Evolutionary conservation across 208 protist genomes (phyloP), one percentile per base, ranked within the genome.

Genomic region (Kentomonas sorsogonicus): DNA sequence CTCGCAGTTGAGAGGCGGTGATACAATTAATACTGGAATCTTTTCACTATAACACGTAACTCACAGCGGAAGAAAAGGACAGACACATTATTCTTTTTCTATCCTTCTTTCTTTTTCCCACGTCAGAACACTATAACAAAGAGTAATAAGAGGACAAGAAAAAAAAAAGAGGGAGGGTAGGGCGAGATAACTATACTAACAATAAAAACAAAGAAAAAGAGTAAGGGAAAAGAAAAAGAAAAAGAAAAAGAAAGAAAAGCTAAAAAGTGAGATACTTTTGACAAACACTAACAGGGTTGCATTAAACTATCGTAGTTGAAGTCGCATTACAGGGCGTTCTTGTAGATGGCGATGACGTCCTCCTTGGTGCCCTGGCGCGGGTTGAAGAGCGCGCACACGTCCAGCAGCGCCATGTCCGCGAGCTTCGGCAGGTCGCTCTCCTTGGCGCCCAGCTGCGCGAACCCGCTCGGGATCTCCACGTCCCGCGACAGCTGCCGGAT

Each of bases 381-480:
- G 73, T 85, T 85, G 45, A 76, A 72, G n/a, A 27, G n/a, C 5
- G 69, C 65, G 65, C 72, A 79, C 43, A 80, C 55, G 54, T 85
- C 77, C 48, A 60, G 36, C 48, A 77, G 63, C 16, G 79, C 79
- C 30, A 60, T 52, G 1, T 77, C 69, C 3, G 78, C 78, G 39
- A 86, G 67, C 46, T n/a, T n/a, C n/a, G n/a, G n/a, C n/a, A n/a
- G n/a, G n/a, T n/a, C n/a, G n/a, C 69, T 18, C 62, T 84, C 77
- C 57, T 75, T 63, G 46, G 70, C 74, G 18, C 76, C 81, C 22
- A 88, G 69, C 43, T 63, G 15, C 59, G 67, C 69, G 68, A 88
- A 83, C 34, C 81, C 81, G 34, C 53, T 29, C 18, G 81, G 81
- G 38, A 88, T 88, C 58, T 76, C 65, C 13, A 88, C 81, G 48